Evolutionary conservation across 1,284 basidiomycete genomes (phyloP), one percentile per base, ranked within the genome.

Genomic region (Chalciporus sp.): DNA sequence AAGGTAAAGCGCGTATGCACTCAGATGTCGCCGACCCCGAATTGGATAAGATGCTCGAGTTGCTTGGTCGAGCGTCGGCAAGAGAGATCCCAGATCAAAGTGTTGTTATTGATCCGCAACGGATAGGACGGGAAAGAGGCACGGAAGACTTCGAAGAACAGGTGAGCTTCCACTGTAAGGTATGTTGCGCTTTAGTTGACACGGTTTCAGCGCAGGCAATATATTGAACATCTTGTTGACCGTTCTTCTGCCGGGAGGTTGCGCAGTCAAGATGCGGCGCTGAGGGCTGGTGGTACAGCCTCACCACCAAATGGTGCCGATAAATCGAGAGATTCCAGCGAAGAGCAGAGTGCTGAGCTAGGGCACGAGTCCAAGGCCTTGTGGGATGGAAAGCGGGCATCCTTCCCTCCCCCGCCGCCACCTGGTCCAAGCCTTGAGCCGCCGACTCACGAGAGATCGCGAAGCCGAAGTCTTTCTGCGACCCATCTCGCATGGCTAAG

Each of bases 21-120:
- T 66, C 62, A 28, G 63, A 63, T 37, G 55, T 58, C 20, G 52
- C 57, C 79, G 60, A 72, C 71, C 33, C 70, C 63, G 91, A 92
- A 41, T 69, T 94, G 47, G 88, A 92, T 52, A 76, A 75, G 42
- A 82, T 94, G 61, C 67, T 93, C 27, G 84, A 86, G 35, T 71
- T 91, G 58, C 77, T 94, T 31, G 83, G 85, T 40, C 86, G 82
- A 59, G 90, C 90, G 1, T 85, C 86, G 0, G 80, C 83, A 28
- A 76, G 90, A 46, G 81, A 82, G 56, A 63, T 91, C 54, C 76
- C 76, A 33, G 80, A 86, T 62, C 92, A 93, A 67, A 80, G 85
- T 3, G 88, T 86, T 5, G 73, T 82, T 39, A 68, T 90, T 41
- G 82, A 84, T 46, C 81, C 79, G 6, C 81, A 77, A 7, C 81